Percentiles rank a stretch among this genome's conserved stretches.
Conservation (phyloP, 768 basidiomycete species). For the Pulveroboletus sp. region DNA sequence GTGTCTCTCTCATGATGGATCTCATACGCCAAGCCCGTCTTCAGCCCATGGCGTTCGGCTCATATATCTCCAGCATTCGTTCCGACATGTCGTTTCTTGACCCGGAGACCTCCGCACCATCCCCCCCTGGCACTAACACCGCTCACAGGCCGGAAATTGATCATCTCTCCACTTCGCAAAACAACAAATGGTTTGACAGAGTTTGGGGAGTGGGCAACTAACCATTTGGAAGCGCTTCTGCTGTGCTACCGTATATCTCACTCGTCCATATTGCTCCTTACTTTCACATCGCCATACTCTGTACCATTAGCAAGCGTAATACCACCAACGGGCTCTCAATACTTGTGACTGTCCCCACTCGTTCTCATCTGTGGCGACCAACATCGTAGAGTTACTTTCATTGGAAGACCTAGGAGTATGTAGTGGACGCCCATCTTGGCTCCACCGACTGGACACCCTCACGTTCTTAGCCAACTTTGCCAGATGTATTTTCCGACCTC, state of each 20-base stretch:
- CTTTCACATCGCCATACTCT: conserved; percentile 16
- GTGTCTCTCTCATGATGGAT: conserved; percentile 75
- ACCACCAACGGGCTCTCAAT: conserved; percentile 12
- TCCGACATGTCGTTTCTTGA: conserved; percentile 28
- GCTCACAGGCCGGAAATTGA: conserved; percentile 18
- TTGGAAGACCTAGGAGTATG: too few relatives aligned
- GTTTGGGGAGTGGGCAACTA: conserved; percentile 22
- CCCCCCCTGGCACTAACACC: conserved; percentile 8
- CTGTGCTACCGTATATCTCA: conserved; percentile 18
- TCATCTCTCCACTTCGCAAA: conserved; percentile 7
- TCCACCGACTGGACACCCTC: neutral
- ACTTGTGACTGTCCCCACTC: neutral
- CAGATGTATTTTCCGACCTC: conserved; percentile 85
- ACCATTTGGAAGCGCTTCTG: neutral
- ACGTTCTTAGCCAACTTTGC: neutral
- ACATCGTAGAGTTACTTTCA: neutral
- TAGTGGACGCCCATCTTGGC: neutral
- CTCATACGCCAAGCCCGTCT: conserved; percentile 74
- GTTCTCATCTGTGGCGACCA: conserved; percentile 10
- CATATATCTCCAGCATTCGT: conserved; percentile 32
- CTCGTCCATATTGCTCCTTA: conserved; percentile 12
- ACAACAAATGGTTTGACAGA: conserved; percentile 23
- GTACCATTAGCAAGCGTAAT: conserved; percentile 33
- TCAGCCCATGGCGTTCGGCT: conserved; percentile 44
- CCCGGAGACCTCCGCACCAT: conserved; percentile 17